Base-by-base conservation (phyloP, 768 basidiomycete species). In the Russula foetens region DNA sequence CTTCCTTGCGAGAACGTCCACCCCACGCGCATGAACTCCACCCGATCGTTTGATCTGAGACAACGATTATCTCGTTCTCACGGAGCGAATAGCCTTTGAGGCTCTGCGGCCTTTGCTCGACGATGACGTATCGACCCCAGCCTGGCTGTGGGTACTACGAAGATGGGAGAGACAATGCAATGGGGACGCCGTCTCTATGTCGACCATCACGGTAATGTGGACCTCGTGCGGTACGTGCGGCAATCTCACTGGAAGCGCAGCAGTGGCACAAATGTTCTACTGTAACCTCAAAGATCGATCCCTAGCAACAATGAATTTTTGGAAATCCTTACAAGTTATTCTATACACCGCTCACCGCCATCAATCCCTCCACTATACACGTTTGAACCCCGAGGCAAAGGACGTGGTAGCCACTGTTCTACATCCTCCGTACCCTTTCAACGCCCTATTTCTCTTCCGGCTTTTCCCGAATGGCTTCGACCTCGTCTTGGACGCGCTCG, bases 401-500 rank as follows among this genome's bases (percentile, higher is more conserved):
- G 19, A 11, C 17, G 17, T 19, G 26, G 43, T 9, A 44, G 17
- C 21, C 38, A 23, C 38, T 26, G 29, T 23, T n/a, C 9, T 23
- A 33, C 31, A 23, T 19, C 5, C 19, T 62, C 48, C 47, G 39
- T 46, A 53, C 14, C 46, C 56, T n/a, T 5, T 9, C 35, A 59
- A 50, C 28, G 19, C 28, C 1, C 57, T 50, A 21, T 66, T 6
- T 70, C 17, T 56, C 69, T 67, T 80, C 70, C 69, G 76, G 71
- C 53, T 80, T 78, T 2, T 71, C 77, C 60, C 84, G 84, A 48
- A 75, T 77, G 49, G 74, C 74, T 71, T 92, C 89, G 26, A 92
- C 89, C 69, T 92, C 86, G 43, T 88, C 86, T 68, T 92, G 90
- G 23, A 92, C 90, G 55, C 81, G 84, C 70, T 93, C 90, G 68